phyloP scores from a whole-genome alignment of 129 eudicot genomes.

The Chrysanthemum seticuspe region DNA sequence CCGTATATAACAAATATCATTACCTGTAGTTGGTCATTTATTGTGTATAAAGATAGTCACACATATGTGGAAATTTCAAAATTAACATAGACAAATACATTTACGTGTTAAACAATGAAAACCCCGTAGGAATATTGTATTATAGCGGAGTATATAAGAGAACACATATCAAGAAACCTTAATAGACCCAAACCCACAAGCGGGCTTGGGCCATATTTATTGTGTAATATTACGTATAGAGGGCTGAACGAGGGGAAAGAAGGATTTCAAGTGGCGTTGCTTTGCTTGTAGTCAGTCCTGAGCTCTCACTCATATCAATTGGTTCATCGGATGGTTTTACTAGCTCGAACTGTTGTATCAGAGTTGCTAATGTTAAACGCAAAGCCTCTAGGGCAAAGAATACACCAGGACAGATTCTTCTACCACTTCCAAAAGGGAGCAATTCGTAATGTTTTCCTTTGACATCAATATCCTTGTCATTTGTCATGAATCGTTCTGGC shows the following conservation, averaged over 20 bases:
- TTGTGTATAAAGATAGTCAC: too few species aligned
- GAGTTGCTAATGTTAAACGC: constrained; percentile 20
- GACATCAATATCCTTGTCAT: constrained; percentile 26
- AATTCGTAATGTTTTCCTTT: constrained; percentile 28
- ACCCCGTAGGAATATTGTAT: too few species aligned
- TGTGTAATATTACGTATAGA: neutral
- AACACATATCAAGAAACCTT: too few species aligned
- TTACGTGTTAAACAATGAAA: neutral
- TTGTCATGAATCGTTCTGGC: constrained; percentile 39
- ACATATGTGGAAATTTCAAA: too few species aligned
- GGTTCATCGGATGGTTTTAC: constrained; percentile 15
- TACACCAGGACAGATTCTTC: constrained; percentile 32
- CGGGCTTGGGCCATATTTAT: too few species aligned
- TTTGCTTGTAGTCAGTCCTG: constrained; percentile 15
- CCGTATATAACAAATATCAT: too few species aligned
- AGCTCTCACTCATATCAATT: constrained; percentile 30
- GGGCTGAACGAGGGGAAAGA: constrained; percentile 7
- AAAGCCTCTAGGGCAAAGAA: constrained; percentile 9
- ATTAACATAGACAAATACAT: too few species aligned
- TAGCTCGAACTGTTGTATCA: constrained; percentile 21
- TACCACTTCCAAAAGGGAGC: constrained; percentile 33
- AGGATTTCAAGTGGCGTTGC: constrained; percentile 9
- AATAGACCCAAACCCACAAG: too few species aligned
- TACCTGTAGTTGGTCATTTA: too few species aligned
- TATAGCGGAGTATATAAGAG: too few species aligned